Evolutionary conservation across 768 basidiomycete genomes (phyloP).

Genomic region (Nevesoporus exiguus): DNA sequence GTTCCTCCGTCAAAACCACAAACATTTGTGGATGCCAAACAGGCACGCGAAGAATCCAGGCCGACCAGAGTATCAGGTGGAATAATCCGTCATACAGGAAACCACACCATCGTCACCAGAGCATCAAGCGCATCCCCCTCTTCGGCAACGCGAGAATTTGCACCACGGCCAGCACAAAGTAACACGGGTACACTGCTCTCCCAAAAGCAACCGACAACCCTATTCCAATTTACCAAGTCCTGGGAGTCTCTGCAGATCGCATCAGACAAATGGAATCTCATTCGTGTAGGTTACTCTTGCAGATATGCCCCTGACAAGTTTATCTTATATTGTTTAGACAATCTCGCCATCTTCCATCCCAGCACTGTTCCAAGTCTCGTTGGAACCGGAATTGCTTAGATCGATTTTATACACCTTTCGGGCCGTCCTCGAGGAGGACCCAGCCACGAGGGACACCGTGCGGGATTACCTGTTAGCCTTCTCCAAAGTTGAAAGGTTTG

Average conservation of each 20-base stretch:
- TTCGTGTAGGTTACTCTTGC: conserved; percentile 47
- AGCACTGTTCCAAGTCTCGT: conserved; percentile 60
- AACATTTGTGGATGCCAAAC: conserved; percentile 59
- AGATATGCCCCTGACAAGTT: not conserved
- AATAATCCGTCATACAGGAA: conserved; percentile 65
- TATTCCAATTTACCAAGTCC: conserved; percentile 60
- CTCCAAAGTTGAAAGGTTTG: conserved; percentile 55
- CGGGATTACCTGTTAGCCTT: conserved; percentile 53
- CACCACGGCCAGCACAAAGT: not conserved
- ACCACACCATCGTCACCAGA: conserved; percentile 52
- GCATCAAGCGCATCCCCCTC: conserved; percentile 17
- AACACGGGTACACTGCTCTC: conserved; percentile 2
- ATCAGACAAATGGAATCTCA: conserved; percentile 52
- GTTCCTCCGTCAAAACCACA: conserved; percentile 15
- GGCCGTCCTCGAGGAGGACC: conserved; percentile 24
- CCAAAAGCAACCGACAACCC: conserved; percentile 37
- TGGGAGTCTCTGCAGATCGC: conserved; percentile 49
- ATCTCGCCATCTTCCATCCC: conserved; percentile 57
- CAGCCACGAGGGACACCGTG: conserved; percentile 25
- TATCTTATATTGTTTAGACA: conserved; percentile 35
- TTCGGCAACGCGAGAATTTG: conserved; percentile 2
- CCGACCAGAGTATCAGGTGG: conserved; percentile 59
- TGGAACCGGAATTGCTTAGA: conserved; percentile 62
- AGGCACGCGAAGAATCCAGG: conserved; percentile 46
- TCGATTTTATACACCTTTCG: conserved; percentile 55